phyloP scores from a whole-genome alignment of 352 stramenopile genomes.

The Pythium scleroteichum region DNA sequence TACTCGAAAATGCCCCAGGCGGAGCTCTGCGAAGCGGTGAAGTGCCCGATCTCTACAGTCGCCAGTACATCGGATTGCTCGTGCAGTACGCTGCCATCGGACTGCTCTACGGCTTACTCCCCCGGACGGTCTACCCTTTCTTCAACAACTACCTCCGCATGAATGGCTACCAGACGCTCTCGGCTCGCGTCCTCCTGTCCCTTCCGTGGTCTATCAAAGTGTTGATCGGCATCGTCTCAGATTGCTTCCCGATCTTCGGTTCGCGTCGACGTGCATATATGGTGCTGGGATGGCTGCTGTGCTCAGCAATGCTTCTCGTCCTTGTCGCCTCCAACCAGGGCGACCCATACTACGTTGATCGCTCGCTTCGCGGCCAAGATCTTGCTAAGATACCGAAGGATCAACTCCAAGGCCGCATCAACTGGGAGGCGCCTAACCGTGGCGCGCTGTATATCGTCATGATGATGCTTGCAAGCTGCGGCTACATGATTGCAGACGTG shows the following conservation, averaged over 20 bases:
- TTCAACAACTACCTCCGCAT: constrained; percentile 76
- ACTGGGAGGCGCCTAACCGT: constrained; percentile 27
- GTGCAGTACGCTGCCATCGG: constrained; percentile 71
- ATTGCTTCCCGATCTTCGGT: constrained; percentile 64
- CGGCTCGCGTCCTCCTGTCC: constrained; percentile 54
- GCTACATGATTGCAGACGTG: constrained; percentile 44
- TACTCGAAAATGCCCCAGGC: background rate
- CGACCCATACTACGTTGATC: constrained; percentile 59
- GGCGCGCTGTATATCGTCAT: constrained; percentile 34
- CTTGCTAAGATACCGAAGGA: constrained; percentile 7
- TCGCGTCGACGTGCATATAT: constrained; percentile 72
- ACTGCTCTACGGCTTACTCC: constrained; percentile 58
- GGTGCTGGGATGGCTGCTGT: constrained; percentile 62
- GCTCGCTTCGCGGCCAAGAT: constrained; percentile 32
- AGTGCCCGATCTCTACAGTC: constrained; percentile 53
- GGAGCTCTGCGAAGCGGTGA: constrained; percentile 37
- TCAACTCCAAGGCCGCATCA: constrained; percentile 30
- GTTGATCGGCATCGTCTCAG: constrained; percentile 60
- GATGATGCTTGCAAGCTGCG: constrained; percentile 43
- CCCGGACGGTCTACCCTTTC: constrained; percentile 68
- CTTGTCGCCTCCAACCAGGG: constrained; percentile 44
- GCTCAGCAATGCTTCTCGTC: constrained; percentile 48
- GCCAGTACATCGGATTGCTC: constrained; percentile 56
- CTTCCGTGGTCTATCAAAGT: constrained; percentile 72
- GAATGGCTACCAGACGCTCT: constrained; percentile 66